Evolutionary conservation across 2,329 filamentous ascomycete species (phyloP), one percentile per base, ranked within the genome.

Genomic region (Gremmenia infestans): DNA sequence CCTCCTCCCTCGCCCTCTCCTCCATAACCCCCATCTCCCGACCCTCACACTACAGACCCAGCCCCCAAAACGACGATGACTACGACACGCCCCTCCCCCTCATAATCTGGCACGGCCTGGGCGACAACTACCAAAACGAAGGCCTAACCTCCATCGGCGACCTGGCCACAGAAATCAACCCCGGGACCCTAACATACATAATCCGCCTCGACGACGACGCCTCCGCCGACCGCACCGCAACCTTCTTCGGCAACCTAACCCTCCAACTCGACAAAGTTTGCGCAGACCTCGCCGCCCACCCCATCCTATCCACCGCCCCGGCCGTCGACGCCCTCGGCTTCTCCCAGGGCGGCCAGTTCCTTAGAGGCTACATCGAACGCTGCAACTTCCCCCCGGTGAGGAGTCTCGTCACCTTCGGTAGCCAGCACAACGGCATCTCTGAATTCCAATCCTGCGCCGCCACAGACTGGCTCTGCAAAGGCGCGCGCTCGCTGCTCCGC

Each of bases 281-380:
- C 80, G 77, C 75, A n/a, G 84, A 87, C 65, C 81, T 97, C 43
- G 81, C 87, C 56, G 70, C 79, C 0, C 83, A 97, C 69, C 87
- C 87, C 1, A 89, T 96, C 71, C 82, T 97, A 15, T 87, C 87
- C 55, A 89, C 87, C 6, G 89, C 89, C 0, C 88, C 89, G 0
- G 90, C 87, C 60, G 80, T 97, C 69, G 94, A 97, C 73, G 93
- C 92, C 36, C 76, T 99, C 37, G 94, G 94, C 28, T 97, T 99
- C 77, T 94, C 89, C 14, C 94, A 99, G 73, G 94, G 94, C 60
- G 94, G 94, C 1, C 90, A 96, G 71, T 97, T 99, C 76, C 81
- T 99, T n/a, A 86, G 94, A 57, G 94, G 81, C 23, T 92, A 96
- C 71, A 78, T 96, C 61, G 86, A 99, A 78, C 82, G 90, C 45